Evolutionary conservation across 768 basidiomycete genomes (phyloP), one percentile per base, ranked within the genome.

Genomic region (Daedaleopsis sinensis): DNA sequence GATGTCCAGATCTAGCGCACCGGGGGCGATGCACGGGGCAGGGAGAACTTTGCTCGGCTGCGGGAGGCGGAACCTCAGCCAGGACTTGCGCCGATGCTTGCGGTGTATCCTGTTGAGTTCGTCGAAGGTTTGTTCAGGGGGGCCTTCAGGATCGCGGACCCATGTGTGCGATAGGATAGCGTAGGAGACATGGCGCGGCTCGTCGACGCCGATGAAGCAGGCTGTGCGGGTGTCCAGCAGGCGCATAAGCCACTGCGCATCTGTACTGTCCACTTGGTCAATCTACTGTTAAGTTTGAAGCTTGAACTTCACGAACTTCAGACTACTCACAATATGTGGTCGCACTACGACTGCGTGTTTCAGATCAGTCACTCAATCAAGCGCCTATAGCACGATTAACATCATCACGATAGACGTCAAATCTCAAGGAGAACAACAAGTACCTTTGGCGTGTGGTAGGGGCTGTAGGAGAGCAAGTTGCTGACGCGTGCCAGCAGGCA

Each of bases 151-250:
- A 1, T 37, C 47, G 16, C 36, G 24, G 2, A 13, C 21, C 59
- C 59, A 60, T 2, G 47, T 46, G 27, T 60, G 59, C 13, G 59
- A 60, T 8, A 60, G 52, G 46, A 55, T 55, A 15, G 59, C 59
- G 32, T 60, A 60, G 35, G 44, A 43, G 11, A 35, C 52, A 11
- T 24, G 32, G 10, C 52, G 35, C 18, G 59, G 59, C 8, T 60
- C 44, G 38, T 35, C 23, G 36, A 60, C 46, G 43, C 46, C 47
- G 52, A 60, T 24, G 52, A 60, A 54, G 6, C 24, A 21, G 27
- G 43, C 59, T 15, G 52, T 60, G 18, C 21, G 8, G 18, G 59
- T 60, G 37, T 60, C 46, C 23, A 60, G 47, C 13, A 60, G 54
- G 13, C 54, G 39, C 54, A 55, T 55, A 15, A 9, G 16, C 13